phyloP scores from a whole-genome alignment of 2,329 filamentous ascomycete species.

The Cercospora sp. region DNA sequence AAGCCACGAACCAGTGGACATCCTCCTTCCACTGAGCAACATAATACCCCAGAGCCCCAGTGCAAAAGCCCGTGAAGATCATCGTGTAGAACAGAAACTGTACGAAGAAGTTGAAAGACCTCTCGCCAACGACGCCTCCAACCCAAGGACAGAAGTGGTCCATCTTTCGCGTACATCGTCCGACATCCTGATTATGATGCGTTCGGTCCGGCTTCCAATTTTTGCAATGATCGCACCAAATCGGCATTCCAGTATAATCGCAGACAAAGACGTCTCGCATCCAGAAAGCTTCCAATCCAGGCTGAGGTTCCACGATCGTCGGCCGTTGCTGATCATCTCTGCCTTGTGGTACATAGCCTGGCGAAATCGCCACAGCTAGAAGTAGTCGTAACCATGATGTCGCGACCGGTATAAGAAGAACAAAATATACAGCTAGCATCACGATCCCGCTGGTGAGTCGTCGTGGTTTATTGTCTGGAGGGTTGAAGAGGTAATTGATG shows the following conservation, averaged over 20 bases:
- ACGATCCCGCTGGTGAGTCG: conserved; percentile 63
- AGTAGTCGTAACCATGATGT: conserved; percentile 71
- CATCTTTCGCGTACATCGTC: conserved; percentile 83
- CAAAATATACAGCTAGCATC: conserved; percentile 70
- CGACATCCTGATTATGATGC: conserved; percentile 82
- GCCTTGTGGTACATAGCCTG: conserved; percentile 72
- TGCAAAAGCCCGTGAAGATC: conserved; percentile 64
- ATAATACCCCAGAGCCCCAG: conserved; percentile 66
- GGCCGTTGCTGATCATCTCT: conserved; percentile 29
- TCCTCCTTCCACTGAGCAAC: conserved; percentile 55
- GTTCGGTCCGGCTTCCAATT: conserved; percentile 87
- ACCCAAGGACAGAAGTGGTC: conserved; percentile 96
- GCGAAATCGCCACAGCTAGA: conserved; percentile 65
- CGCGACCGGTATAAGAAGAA: conserved; percentile 68
- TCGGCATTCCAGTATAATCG: conserved; percentile 77
- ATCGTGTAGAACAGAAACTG: conserved; percentile 79
- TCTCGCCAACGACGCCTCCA: conserved; percentile 84
- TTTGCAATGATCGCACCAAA: conserved; percentile 80
- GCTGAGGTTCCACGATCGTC: conserved; percentile 50
- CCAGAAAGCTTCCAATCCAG: conserved; percentile 75
- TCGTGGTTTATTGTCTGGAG: conserved; percentile 37
- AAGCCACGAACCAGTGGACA: conserved; percentile 63
- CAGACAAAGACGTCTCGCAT: conserved; percentile 81
- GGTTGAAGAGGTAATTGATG: conserved; percentile 67
- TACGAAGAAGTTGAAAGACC: conserved; percentile 83